These are phyloP conservation scores for Metschnikowia gelsemii DNA, from an alignment of 805 yeast genomes.

Conservation along the genomic window DNA sequence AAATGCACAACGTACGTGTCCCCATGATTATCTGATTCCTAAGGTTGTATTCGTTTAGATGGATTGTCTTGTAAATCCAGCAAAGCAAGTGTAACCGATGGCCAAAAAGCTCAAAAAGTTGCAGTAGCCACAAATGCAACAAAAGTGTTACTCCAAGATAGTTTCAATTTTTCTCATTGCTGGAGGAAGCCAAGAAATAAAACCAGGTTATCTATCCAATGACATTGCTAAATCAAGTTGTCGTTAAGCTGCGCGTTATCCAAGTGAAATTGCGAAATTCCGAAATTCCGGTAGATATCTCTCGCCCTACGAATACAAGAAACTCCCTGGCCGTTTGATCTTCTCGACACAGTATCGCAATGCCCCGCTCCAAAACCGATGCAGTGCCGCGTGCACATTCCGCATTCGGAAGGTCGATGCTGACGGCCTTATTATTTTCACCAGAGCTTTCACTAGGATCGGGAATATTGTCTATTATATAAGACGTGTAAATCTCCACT, in stretches of 20 bases:
- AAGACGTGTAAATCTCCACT: background rate
- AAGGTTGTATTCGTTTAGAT: too few relatives aligned
- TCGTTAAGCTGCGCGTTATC: background rate
- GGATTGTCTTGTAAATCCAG: too few relatives aligned
- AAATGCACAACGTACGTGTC: too few relatives aligned
- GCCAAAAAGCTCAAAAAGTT: too few relatives aligned
- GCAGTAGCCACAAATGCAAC: too few relatives aligned
- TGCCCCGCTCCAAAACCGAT: background rate
- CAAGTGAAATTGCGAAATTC: constrained; percentile 1
- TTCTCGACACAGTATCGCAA: too few relatives aligned
- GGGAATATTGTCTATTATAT: background rate
- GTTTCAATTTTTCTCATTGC: too few relatives aligned
- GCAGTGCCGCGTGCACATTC: constrained; percentile 7
- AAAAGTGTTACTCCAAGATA: too few relatives aligned
- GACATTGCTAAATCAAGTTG: background rate
- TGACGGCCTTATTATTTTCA: background rate
- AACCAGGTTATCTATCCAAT: background rate
- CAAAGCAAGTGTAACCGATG: too few relatives aligned
- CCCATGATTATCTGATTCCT: too few relatives aligned
- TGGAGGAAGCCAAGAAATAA: background rate
- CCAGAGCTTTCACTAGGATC: background rate
- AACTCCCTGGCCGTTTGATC: too few relatives aligned
- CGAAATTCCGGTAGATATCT: background rate
- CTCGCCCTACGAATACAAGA: too few relatives aligned
- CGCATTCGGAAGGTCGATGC: constrained; percentile 15